Conservation (phyloP, 352 stramenopile genomes). For the Phytophthora capsici region DNA sequence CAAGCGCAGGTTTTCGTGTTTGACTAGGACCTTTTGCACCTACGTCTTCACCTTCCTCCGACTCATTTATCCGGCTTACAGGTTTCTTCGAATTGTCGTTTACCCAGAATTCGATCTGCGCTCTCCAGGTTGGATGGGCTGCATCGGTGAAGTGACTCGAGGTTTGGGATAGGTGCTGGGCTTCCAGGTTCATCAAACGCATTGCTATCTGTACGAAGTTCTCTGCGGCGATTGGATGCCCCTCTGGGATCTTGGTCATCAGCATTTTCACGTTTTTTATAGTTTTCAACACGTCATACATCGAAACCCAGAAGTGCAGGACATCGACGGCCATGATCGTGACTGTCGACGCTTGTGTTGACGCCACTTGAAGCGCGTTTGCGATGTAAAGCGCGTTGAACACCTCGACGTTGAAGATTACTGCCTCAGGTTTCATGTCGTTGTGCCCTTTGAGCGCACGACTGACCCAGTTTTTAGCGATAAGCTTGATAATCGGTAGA, state of each 20-base stretch:
- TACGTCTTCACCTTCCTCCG: not conserved
- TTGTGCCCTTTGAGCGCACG: slow-evolving; percentile 21
- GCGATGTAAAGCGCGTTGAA: slow-evolving; percentile 40
- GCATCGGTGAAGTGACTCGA: not conserved
- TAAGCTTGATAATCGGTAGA: slow-evolving; percentile 20
- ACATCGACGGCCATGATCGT: slow-evolving; percentile 19
- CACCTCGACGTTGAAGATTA: slow-evolving; percentile 53
- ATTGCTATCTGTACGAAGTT: slow-evolving; percentile 29
- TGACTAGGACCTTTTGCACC: too few species aligned
- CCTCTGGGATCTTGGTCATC: slow-evolving; percentile 18
- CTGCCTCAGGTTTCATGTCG: slow-evolving; percentile 37
- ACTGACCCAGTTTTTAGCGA: slow-evolving; percentile 38
- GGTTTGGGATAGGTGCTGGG: not conserved
- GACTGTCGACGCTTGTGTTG: slow-evolving; percentile 10
- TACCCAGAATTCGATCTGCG: slow-evolving; percentile 4
- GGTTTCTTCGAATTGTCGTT: not conserved
- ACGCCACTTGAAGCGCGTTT: slow-evolving; percentile 21
- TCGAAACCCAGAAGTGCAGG: slow-evolving; percentile 7
- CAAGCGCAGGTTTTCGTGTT: not conserved
- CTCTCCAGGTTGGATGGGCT: slow-evolving; percentile 2
- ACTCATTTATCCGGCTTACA: not conserved
- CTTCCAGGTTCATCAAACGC: slow-evolving; percentile 7
- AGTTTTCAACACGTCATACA: slow-evolving; percentile 10
- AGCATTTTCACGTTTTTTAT: slow-evolving; percentile 18
- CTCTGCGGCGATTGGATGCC: slow-evolving; percentile 2